Evolutionary conservation across 2,329 filamentous ascomycete genomes (phyloP).

Genomic region (Colletotrichum orbiculare): DNA sequence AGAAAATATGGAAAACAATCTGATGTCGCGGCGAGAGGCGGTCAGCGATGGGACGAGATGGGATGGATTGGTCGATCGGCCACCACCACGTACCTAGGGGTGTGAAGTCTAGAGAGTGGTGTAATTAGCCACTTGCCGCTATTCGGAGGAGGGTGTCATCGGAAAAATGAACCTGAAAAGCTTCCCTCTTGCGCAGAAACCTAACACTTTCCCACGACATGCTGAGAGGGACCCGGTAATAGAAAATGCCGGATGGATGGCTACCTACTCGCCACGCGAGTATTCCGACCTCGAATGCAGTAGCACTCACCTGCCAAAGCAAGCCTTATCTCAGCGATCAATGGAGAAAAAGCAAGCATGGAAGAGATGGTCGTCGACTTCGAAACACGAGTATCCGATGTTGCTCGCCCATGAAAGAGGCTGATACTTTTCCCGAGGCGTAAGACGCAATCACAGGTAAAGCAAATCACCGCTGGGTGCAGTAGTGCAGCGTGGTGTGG

Average conservation of each 20-base stretch:
- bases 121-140: too few species aligned
- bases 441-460: conserved; percentile 8
- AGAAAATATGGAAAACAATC: neutral
- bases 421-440: neutral
- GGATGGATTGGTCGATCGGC: conserved; percentile 13
- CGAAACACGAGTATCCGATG: neutral
- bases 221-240: too few species aligned
- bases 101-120: neutral
- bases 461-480: conserved; percentile 27
- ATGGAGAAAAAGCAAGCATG: too few species aligned
- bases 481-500: neutral
- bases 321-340: too few species aligned
- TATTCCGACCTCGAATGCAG: too few species aligned
- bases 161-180: neutral
- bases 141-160: neutral
- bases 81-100: neutral
- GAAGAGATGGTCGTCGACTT: too few species aligned
- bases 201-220: too few species aligned
- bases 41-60: conserved; percentile 22
- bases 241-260: too few species aligned
- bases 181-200: too few species aligned
- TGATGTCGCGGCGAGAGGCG: conserved; percentile 25
- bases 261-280: too few species aligned
- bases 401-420: neutral
- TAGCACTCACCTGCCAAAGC: too few species aligned